Evolutionary conservation across 169 alveolate genomes (phyloP).

Genomic region (Theileria equi): DNA sequence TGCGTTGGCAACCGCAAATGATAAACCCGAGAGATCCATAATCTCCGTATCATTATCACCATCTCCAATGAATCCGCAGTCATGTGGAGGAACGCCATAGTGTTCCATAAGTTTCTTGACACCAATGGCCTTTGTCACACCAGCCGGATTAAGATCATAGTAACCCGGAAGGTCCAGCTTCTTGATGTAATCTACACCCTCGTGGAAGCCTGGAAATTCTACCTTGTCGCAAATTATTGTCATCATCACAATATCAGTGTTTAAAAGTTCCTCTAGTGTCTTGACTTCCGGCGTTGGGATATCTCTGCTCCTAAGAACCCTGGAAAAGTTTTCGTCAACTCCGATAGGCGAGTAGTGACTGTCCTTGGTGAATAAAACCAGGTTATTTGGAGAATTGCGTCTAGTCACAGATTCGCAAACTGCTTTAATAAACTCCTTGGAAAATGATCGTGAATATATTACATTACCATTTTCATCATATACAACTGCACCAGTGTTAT

Average conservation of each 20-base stretch:
- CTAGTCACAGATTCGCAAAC: no score
- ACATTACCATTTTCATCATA: conserved; percentile 11
- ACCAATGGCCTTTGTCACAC: conserved; percentile 40
- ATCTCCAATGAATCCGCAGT: conserved; percentile 51
- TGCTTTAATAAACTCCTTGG: not conserved
- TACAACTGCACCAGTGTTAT: conserved; percentile 35
- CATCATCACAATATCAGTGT: not conserved
- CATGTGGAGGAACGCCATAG: conserved; percentile 22
- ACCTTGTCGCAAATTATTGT: no score
- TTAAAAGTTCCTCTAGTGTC: not conserved
- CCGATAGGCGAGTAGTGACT: no score
- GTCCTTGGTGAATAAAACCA: no score
- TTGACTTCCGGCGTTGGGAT: not conserved
- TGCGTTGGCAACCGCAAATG: conserved; percentile 58
- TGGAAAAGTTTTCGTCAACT: no score
- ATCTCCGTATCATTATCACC: conserved; percentile 41
- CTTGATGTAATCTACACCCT: not conserved
- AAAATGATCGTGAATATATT: not conserved
- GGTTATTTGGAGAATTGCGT: no score
- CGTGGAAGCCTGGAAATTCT: no score
- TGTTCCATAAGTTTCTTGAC: conserved; percentile 8
- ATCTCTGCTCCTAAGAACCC: no score
- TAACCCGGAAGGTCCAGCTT: no score
- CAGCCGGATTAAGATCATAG: conserved; percentile 29
- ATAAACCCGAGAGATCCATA: conserved; percentile 4